Evolutionary conservation across 2,329 filamentous ascomycete species (phyloP), one percentile per base, ranked within the genome.

Genomic region (Alternaria triticina): DNA sequence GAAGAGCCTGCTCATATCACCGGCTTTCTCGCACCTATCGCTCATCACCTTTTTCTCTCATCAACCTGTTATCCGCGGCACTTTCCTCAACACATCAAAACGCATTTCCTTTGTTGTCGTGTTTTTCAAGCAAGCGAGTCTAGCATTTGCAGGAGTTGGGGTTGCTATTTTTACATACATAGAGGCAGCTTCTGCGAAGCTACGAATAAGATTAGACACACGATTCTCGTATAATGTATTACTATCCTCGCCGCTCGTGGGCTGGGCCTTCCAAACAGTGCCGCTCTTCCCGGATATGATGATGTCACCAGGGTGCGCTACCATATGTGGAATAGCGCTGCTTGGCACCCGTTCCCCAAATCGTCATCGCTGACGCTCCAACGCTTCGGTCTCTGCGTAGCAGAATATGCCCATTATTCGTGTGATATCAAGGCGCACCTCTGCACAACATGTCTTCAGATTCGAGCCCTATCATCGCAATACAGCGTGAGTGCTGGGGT

Each of bases 121-220:
- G 13, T 59, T 52, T 49, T 20, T 10, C 12, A 23, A 59, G 47
- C 47, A 62, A 62, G 59, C 59, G 54, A 62, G 59, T 54, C 40
- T 36, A 23, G 59, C 59, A 62, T 62, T 54, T 62, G 50, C 40
- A 50, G 47, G 59, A 40, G 59, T 62, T 25, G 28, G 20, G 28
- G n/a, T 46, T 51, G 13, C 56, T 40, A 4, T 36, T 22, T 27
- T 22, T 28, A 6, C 43, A 28, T 17, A 28, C 13, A 3, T n/a
- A 40, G 20, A 40, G 1, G 28, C 49, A 40, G 49, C 49, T 52
- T 52, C 30, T 36, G 20, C n/a, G 54, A 52, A 45, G 59, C 59
- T 46, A 59, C 47, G 59, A 58, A n/a, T 13, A 30, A 36, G 49
- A 52, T 5, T 13, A 40, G 22, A 52, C 6, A 52, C 30, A 52